Percentiles rank a stretch among this genome's conserved stretches.
phyloP scores from a whole-genome alignment of 2,329 filamentous ascomycete species.

The Epichloe sp. region DNA sequence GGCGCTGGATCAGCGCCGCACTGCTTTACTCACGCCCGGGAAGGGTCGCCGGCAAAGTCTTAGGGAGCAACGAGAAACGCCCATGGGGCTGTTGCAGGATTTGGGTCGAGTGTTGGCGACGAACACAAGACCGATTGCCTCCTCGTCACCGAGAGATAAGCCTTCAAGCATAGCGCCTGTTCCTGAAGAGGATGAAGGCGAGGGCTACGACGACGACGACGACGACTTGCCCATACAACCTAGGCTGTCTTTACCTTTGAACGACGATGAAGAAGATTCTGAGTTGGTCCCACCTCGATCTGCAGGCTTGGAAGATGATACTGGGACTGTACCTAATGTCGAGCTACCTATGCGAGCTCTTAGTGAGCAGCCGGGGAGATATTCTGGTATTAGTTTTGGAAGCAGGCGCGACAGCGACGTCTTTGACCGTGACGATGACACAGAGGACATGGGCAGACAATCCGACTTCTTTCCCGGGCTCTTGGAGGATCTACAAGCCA shows the following conservation, averaged over 20 bases:
- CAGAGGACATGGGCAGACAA: conserved; percentile 30
- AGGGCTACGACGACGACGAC: conserved; percentile 8
- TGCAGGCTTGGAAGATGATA: conserved; percentile 43
- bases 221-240: conserved; percentile 32
- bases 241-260: conserved; percentile 41
- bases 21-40: conserved; percentile 47
- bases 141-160: conserved; percentile 29
- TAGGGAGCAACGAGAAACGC: conserved; percentile 42
- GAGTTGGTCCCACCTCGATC: conserved; percentile 40
- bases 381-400: conserved; percentile 41
- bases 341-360: conserved; percentile 43
- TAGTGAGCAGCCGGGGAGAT: conserved; percentile 30
- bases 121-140: conserved; percentile 27
- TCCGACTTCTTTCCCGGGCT: conserved; percentile 40
- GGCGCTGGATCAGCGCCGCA: conserved; percentile 44
- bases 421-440: conserved; percentile 23
- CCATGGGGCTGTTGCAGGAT: conserved; percentile 38
- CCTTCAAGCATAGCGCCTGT: conserved; percentile 16
- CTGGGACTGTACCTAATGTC: conserved; percentile 45
- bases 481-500: conserved; percentile 28
- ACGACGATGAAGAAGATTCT: conserved; percentile 33
- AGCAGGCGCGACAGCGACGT: conserved; percentile 42
- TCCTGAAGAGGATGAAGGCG: conserved; percentile 24
- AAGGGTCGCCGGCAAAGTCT: conserved; percentile 44
- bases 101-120: conserved; percentile 42